phyloP scores from a whole-genome alignment of 108 stramenopile species.

The Nitzschia sp. region DNA sequence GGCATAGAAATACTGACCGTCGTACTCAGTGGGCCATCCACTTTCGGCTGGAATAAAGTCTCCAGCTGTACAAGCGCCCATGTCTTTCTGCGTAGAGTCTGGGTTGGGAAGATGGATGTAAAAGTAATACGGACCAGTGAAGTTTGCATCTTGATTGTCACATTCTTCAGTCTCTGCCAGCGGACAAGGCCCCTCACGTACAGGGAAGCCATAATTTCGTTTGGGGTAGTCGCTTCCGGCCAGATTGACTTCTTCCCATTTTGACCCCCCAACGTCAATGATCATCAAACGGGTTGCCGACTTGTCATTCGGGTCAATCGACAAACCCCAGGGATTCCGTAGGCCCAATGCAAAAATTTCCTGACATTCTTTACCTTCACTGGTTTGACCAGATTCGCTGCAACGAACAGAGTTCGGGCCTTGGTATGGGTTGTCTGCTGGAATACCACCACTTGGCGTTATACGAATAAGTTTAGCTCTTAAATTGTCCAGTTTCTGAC shows the following conservation, averaged over 20 bases:
- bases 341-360: not conserved
- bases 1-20: too few species aligned
- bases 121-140: too few species aligned
- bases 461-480: conserved; percentile 26
- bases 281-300: conserved; percentile 4
- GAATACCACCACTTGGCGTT: conserved; percentile 27
- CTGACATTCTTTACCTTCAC: not conserved
- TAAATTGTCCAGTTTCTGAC: conserved; percentile 11
- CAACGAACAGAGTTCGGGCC: not conserved
- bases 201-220: not conserved
- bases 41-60: too few species aligned
- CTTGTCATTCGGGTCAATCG: not conserved
- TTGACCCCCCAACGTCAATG: conserved; percentile 31
- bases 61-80: too few species aligned
- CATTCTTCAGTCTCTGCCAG: too few species aligned
- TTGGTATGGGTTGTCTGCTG: conserved; percentile 32
- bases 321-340: not conserved
- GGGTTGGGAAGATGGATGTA: too few species aligned
- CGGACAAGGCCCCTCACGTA: not conserved
- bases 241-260: conserved; percentile 37
- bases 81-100: too few species aligned
- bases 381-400: not conserved
- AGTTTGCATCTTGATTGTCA: too few species aligned
- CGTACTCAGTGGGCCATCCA: too few species aligned
- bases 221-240: conserved; percentile 6